phyloP scores from a whole-genome alignment of 2,329 filamentous ascomycete genomes.

The Rhinocladiella similis region DNA sequence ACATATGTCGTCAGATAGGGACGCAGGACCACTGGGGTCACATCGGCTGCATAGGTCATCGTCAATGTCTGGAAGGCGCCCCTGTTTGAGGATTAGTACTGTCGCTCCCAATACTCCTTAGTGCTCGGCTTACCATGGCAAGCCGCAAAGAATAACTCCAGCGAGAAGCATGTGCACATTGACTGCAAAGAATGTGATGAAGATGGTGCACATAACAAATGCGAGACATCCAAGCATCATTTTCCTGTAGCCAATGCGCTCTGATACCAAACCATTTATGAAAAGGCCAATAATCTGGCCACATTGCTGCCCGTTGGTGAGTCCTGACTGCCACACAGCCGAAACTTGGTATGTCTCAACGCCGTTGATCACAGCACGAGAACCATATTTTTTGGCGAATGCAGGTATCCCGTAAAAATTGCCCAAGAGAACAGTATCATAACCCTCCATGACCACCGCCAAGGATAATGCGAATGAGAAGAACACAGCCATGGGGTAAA shows the following conservation, averaged over 20 bases:
- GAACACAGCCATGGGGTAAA: slow-evolving; percentile 69
- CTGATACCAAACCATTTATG: slow-evolving; percentile 32
- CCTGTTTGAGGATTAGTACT: too few species aligned
- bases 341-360: background rate
- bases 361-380: slow-evolving; percentile 16
- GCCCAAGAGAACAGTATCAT: slow-evolving; percentile 29
- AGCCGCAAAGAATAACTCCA: slow-evolving; percentile 40
- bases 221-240: slow-evolving; percentile 32
- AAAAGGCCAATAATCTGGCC: slow-evolving; percentile 30
- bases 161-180: slow-evolving; percentile 37
- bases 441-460: slow-evolving; percentile 31
- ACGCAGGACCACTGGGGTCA: too few species aligned
- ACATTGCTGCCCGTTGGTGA: background rate
- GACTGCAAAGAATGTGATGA: slow-evolving; percentile 43
- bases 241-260: slow-evolving; percentile 47
- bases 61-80: too few species aligned
- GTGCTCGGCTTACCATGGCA: slow-evolving; percentile 33
- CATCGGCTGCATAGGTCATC: too few species aligned
- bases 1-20: too few species aligned
- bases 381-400: slow-evolving; percentile 26
- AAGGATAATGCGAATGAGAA: slow-evolving; percentile 26
- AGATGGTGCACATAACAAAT: slow-evolving; percentile 33
- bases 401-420: slow-evolving; percentile 28
- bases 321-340: too few species aligned
- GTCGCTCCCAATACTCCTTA: too few species aligned